Evolutionary conservation across 164 flowering plant genomes (phyloP).

Genomic region (Vitis riparia): DNA sequence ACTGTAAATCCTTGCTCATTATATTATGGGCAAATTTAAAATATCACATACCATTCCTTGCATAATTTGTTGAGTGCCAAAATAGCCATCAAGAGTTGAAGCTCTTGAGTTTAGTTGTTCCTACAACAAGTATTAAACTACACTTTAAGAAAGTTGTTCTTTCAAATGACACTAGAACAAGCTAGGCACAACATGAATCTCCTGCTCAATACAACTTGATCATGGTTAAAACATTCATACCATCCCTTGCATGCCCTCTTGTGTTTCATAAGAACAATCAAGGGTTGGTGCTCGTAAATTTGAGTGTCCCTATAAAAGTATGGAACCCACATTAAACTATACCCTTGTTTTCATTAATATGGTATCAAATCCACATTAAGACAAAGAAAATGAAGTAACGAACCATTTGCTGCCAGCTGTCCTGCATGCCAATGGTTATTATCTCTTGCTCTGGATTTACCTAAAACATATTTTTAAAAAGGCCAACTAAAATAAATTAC

Average conservation of each 20-base stretch:
- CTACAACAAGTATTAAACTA: conserved; percentile 1
- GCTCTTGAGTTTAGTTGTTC: conserved; percentile 22
- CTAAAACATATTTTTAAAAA: conserved; percentile 9
- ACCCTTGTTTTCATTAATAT: too few relatives aligned
- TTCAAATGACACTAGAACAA: neutral
- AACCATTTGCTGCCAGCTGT: conserved; percentile 29
- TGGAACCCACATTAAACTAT: neutral
- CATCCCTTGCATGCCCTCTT: conserved; percentile 22
- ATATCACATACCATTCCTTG: conserved; percentile 20
- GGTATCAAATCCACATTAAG: neutral
- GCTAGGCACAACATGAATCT: neutral
- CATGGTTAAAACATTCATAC: conserved; percentile 9
- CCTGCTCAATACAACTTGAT: too few relatives aligned
- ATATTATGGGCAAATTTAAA: too few relatives aligned
- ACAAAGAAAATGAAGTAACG: conserved; percentile 1
- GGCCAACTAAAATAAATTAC: neutral
- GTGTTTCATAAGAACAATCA: conserved; percentile 20
- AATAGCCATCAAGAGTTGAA: conserved; percentile 21
- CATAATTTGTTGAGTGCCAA: conserved; percentile 19
- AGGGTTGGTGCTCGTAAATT: conserved; percentile 13
- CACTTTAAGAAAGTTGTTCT: neutral
- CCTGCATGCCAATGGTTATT: conserved; percentile 12
- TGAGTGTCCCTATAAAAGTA: conserved; percentile 19
- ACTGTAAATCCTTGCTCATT: neutral
- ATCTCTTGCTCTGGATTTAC: conserved; percentile 18